Evolutionary conservation across 2,329 filamentous ascomycete genomes (phyloP).

Genomic region (Gliomastix tumulicola): DNA sequence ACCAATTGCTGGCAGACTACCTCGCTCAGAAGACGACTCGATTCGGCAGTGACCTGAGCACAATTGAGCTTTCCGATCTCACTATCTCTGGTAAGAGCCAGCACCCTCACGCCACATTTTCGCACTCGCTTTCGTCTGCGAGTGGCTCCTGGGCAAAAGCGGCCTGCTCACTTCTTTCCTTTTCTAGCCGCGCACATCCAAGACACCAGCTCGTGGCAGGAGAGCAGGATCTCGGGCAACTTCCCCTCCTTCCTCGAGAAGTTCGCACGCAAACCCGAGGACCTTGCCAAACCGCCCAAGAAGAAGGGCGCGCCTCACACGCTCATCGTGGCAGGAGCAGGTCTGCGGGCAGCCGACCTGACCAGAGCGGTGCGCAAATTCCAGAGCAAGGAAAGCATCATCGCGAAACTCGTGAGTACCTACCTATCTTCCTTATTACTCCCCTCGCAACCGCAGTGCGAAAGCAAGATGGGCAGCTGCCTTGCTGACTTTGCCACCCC

Average conservation of each 20-base stretch:
- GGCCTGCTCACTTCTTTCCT: too few species aligned
- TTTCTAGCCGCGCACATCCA: conserved; percentile 61
- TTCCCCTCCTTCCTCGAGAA: conserved; percentile 73
- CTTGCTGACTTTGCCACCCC: conserved; percentile 5
- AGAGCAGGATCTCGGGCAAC: conserved; percentile 61
- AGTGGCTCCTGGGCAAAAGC: background rate
- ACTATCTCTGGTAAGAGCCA: conserved; percentile 65
- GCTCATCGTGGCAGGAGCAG: conserved; percentile 78
- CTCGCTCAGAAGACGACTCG: conserved; percentile 71
- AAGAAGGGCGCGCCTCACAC: conserved; percentile 75
- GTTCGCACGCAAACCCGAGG: conserved; percentile 49
- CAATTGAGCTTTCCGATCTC: conserved; percentile 77
- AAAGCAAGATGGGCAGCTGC: too few species aligned
- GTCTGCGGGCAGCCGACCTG: conserved; percentile 73
- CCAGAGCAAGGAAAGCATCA: conserved; percentile 67
- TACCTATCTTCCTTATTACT: background rate
- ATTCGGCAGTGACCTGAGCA: conserved; percentile 74
- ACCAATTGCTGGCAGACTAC: conserved; percentile 75
- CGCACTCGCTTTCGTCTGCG: background rate
- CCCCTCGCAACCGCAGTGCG: background rate
- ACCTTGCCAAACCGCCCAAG: conserved; percentile 58
- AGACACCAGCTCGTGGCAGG: conserved; percentile 71
- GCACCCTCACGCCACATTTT: too few species aligned
- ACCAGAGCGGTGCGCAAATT: conserved; percentile 60
- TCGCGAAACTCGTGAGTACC: conserved; percentile 67